Percentiles rank a stretch among this genome's conserved stretches.
Conservation (phyloP, 495 filamentous ascomycete genomes). For the Tuber umbilicatum region DNA sequence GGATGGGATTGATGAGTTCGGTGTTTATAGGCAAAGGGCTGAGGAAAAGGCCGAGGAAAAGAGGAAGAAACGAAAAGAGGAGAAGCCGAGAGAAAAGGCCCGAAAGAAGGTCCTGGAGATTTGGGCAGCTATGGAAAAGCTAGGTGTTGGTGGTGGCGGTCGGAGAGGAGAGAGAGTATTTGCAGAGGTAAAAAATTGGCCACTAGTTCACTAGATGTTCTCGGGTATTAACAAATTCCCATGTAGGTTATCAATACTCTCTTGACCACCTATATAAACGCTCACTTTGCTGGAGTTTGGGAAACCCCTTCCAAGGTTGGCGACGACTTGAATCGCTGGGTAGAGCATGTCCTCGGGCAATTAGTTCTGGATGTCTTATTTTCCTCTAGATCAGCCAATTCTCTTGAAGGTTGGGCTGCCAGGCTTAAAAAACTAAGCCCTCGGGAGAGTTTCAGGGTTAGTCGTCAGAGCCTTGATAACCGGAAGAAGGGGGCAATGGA, state of each 20-base stretch:
- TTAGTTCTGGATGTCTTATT: slow-evolving; percentile 40
- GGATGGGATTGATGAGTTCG: slow-evolving; percentile 29
- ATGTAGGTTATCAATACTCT: slow-evolving; percentile 37
- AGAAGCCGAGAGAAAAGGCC: slow-evolving; percentile 33
- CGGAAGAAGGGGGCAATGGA: slow-evolving; percentile 40
- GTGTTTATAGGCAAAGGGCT: slow-evolving; percentile 20
- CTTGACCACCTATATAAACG: slow-evolving; percentile 38
- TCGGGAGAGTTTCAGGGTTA: slow-evolving; percentile 38
- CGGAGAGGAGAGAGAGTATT: slow-evolving; percentile 40
- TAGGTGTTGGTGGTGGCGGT: slow-evolving; percentile 40
- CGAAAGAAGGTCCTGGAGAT: slow-evolving; percentile 38
- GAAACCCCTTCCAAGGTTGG: slow-evolving; percentile 29
- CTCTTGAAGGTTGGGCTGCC: slow-evolving; percentile 27
- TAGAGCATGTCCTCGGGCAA: slow-evolving; percentile 35
- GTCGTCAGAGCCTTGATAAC: slow-evolving; percentile 37
- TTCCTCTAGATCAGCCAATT: slow-evolving; percentile 28
- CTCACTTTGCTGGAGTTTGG: slow-evolving; percentile 33
- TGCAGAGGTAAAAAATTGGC: slow-evolving; percentile 30
- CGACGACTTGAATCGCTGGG: slow-evolving; percentile 33
- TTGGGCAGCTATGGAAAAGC: slow-evolving; percentile 38
- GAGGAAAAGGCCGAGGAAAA: slow-evolving; percentile 23
- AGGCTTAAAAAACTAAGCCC: slow-evolving; percentile 39
- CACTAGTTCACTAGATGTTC: not conserved
- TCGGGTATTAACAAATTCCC: not conserved
- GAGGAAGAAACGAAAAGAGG: slow-evolving; percentile 11